A percentile compares a stretch with the other conserved stretches of the same genome.
Conservation (phyloP, 371 early-diverging fungal species). For the Saksenaea oblongispora region DNA sequence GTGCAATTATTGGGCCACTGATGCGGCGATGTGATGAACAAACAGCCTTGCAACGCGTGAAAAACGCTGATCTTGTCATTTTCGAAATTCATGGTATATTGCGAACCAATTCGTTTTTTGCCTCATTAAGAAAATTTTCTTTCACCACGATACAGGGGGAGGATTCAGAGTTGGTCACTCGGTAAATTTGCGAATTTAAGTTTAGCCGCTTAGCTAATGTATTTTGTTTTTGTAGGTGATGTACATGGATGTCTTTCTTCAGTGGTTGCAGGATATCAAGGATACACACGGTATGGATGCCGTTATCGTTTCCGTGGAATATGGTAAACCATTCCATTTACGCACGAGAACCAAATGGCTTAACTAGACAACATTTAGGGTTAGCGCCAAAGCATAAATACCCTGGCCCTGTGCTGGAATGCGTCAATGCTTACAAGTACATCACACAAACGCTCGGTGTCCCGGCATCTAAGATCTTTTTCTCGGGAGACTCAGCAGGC, state of each 20-base stretch:
- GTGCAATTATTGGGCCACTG: constrained; percentile 22
- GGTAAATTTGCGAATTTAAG: not conserved
- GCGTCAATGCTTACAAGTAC: constrained; percentile 48
- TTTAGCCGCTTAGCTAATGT: not conserved
- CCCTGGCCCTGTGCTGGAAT: constrained; percentile 49
- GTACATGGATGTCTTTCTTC: constrained; percentile 42
- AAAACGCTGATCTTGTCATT: constrained; percentile 37
- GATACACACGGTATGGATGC: constrained; percentile 50
- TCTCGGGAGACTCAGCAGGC: constrained; percentile 44
- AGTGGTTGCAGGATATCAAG: constrained; percentile 53
- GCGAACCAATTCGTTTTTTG: not conserved
- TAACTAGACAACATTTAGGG: constrained; percentile 17
- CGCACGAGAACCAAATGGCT: not conserved
- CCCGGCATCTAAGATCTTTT: constrained; percentile 33
- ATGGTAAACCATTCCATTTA: constrained; percentile 31
- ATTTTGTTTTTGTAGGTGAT: constrained; percentile 21
- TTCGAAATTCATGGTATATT: constrained; percentile 38
- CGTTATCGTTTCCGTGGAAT: constrained; percentile 55
- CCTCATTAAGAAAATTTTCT: not conserved
- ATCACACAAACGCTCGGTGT: constrained; percentile 36
- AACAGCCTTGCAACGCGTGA: constrained; percentile 19
- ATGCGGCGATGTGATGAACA: constrained; percentile 23
- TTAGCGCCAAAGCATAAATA: constrained; percentile 43
- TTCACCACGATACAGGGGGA: constrained; percentile 23
- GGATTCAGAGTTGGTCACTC: constrained; percentile 39